phyloP scores from a whole-genome alignment of 108 stramenopile species.

The Cyclostephanos tholiformis region DNA sequence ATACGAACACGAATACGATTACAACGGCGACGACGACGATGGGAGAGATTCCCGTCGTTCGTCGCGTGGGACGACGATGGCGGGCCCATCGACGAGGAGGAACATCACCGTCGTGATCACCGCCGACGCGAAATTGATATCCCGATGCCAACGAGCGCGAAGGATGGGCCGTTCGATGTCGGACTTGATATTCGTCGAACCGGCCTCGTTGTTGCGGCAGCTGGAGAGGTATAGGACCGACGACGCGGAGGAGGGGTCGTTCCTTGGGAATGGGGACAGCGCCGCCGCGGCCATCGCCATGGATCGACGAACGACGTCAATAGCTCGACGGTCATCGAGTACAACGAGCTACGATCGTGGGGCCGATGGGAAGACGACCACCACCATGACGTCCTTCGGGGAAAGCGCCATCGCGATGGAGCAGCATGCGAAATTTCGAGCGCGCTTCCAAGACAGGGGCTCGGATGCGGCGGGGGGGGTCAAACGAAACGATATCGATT shows the following conservation, averaged over 20 bases:
- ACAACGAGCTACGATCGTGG: neutral
- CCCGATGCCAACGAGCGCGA: conserved; percentile 44
- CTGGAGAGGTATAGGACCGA: conserved; percentile 38
- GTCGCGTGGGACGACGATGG: too few species aligned
- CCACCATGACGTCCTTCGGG: conserved; percentile 42
- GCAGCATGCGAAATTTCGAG: conserved; percentile 47
- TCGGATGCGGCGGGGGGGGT: neutral
- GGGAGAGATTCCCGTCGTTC: too few species aligned
- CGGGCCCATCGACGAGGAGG: neutral
- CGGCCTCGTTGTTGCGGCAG: conserved; percentile 46
- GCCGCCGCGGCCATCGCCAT: neutral
- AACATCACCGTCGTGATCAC: conserved; percentile 63
- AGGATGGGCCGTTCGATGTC: conserved; percentile 29
- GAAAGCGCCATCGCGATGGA: conserved; percentile 34
- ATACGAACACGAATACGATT: too few species aligned
- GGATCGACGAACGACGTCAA: neutral
- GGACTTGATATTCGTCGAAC: conserved; percentile 49
- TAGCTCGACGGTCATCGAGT: neutral
- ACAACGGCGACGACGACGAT: too few species aligned
- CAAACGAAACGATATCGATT: too few species aligned
- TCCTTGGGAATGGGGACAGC: conserved; percentile 46
- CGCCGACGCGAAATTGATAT: conserved; percentile 59
- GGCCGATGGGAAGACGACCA: conserved; percentile 35
- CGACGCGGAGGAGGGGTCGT: conserved; percentile 30
- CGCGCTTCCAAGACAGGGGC: conserved; percentile 31